Conservation (phyloP, 2,329 filamentous ascomycete species). For the Macrophomina phaseolina region DNA sequence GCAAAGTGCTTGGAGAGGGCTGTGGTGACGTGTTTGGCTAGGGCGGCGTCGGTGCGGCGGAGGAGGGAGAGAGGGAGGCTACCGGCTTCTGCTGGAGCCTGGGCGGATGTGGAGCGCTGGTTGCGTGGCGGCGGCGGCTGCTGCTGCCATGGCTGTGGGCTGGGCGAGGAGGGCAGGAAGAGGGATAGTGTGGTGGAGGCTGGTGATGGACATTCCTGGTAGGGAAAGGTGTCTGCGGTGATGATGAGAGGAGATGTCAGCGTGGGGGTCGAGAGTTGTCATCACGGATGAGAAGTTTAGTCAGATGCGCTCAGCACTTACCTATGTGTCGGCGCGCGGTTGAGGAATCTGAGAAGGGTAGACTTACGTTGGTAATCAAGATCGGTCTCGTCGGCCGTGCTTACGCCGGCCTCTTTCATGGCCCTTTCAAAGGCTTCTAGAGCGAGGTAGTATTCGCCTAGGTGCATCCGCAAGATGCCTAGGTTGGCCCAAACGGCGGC, state of each 20-base stretch:
- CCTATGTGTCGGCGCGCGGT: background rate
- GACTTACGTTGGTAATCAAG: background rate
- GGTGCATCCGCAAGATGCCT: slow-evolving; percentile 23
- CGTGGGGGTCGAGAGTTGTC: background rate
- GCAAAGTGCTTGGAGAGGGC: background rate
- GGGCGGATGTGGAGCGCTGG: too few species aligned
- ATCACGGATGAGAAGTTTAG: slow-evolving; percentile 6
- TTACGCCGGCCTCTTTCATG: slow-evolving; percentile 4
- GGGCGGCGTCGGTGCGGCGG: background rate
- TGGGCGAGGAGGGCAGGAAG: background rate
- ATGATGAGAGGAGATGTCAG: background rate
- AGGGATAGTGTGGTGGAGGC: background rate
- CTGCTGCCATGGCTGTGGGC: background rate
- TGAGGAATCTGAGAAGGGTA: background rate
- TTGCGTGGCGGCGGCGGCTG: too few species aligned
- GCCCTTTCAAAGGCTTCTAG: slow-evolving; percentile 20
- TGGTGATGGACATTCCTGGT: background rate
- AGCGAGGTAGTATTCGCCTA: slow-evolving; percentile 18
- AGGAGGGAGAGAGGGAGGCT: too few species aligned
- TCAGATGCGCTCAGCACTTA: background rate
- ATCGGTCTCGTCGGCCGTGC: background rate
- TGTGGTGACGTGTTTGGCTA: background rate
- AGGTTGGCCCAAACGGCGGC: slow-evolving; percentile 26
- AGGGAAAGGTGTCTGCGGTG: background rate
- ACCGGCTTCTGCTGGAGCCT: too few species aligned